These are phyloP conservation scores for Orbilia blumenaviensis DNA, from an alignment of 2,329 filamentous ascomycete genomes.

Conservation along the genomic window DNA sequence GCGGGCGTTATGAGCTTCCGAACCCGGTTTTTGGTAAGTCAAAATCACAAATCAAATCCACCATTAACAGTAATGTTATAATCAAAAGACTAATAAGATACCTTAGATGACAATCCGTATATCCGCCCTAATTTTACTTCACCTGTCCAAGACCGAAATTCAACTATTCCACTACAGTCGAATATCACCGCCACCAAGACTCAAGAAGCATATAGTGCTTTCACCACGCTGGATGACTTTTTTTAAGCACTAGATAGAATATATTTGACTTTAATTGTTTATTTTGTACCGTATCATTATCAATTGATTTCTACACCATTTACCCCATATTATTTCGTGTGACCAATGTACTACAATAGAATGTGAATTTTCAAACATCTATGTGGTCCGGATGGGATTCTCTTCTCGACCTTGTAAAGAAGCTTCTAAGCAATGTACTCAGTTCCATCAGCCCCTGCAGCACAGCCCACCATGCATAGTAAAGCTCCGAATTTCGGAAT, in stretches of 20 bases:
- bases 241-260: background rate
- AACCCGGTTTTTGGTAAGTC: conserved; percentile 5
- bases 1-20: conserved; percentile 15
- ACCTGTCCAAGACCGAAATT: background rate
- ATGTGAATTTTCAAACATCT: too few species aligned
- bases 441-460: too few species aligned
- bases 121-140: background rate
- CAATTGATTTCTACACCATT: background rate
- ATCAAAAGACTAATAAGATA: background rate
- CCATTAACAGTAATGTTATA: background rate
- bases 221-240: background rate
- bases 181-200: background rate
- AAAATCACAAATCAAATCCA: background rate
- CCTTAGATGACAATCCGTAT: background rate
- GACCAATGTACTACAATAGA: too few species aligned
- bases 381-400: too few species aligned
- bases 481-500: too few species aligned
- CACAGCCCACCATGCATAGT: too few species aligned
- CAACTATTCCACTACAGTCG: background rate
- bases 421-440: too few species aligned
- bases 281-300: background rate
- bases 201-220: background rate
- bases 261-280: background rate
- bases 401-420: too few species aligned
- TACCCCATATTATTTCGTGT: background rate